phyloP scores from a whole-genome alignment of 1,139 yeast species.

The Saccharomycopsis phalli region DNA sequence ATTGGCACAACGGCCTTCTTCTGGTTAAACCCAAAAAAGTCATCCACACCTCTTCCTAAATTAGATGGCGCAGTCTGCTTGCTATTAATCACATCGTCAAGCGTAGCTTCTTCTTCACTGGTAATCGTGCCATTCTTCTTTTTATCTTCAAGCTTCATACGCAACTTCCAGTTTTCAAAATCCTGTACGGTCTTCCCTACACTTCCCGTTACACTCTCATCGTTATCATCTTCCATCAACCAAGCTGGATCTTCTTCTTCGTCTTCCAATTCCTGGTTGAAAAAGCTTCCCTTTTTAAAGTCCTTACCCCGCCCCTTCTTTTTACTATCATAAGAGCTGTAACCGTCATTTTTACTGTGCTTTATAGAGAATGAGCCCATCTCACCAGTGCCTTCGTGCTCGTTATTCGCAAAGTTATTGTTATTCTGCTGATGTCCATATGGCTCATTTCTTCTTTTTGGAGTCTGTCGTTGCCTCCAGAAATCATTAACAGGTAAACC shows the following conservation, averaged over 20 bases:
- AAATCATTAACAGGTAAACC: not conserved
- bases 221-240: conserved; percentile 36
- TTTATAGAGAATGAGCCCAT: conserved; percentile 21
- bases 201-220: conserved; percentile 28
- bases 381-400: conserved; percentile 21
- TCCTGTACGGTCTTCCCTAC: conserved; percentile 59
- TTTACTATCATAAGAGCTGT: conserved; percentile 19
- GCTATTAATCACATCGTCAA: conserved; percentile 15
- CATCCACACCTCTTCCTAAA: conserved; percentile 41
- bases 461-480: not conserved
- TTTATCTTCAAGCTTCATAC: conserved; percentile 49
- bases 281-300: conserved; percentile 20
- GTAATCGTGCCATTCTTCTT: conserved; percentile 40
- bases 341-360: conserved; percentile 21
- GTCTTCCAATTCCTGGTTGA: conserved; percentile 24
- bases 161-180: conserved; percentile 62
- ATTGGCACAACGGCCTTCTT: conserved; percentile 10
- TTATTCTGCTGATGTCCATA: not conserved
- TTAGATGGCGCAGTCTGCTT: conserved; percentile 16
- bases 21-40: conserved; percentile 38
- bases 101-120: conserved; percentile 24
- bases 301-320: conserved; percentile 22
- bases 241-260: conserved; percentile 46
- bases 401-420: conserved; percentile 6
- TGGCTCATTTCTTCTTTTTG: not conserved